Base-by-base conservation (phyloP, 1,284 basidiomycete genomes). In the Ustilago shanxiensis region DNA sequence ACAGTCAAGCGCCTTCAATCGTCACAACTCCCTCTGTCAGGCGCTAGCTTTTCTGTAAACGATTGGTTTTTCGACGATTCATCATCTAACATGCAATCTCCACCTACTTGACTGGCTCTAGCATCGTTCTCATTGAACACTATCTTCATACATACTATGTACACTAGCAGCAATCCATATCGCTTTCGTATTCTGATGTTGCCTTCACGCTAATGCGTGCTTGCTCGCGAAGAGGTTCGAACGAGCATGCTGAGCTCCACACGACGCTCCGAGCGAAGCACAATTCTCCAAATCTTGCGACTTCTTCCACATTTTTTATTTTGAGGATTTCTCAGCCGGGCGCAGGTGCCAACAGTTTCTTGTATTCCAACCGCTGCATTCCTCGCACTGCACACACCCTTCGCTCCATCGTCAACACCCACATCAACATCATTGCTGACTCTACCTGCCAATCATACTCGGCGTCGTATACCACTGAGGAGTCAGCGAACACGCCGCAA, bases 131-230 rank as follows among this genome's bases (percentile, higher is more conserved):
- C 56, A 60, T 29, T 10, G 13, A 33, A 5, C 22, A 26, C 41
- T 39, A 14, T 37, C 37, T 13, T 61, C 59, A 58, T 54, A 22
- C 59, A 58, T 54, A 22, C 35, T 47, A 20, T 72, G 64, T 72
- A 72, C 64, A 72, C 47, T 72, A 72, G 44, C 37, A 63, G 64
- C 64, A 60, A 63, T 60, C 16, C 11, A 62, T 37, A 20, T 45
- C 58, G 33, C 16, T n/a, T 44, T 44, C 41, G n/a, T n/a, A 5
- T 11, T 44, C 41, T 44, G 11, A 44, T 44, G 2, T n/a, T 20
- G 41, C 41, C 6, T n/a, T n/a, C 20, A 44, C 41, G 41, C 8
- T 5, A 9, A 20, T 44, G 18, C 7, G 41, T 44, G 41, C 41
- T 44, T 20, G 41, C n/a, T 8, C 35, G 31, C 31, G 9, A 24